Evolutionary conservation across 805 yeast genomes (phyloP).

Genomic region (Nakazawaea pomicola): DNA sequence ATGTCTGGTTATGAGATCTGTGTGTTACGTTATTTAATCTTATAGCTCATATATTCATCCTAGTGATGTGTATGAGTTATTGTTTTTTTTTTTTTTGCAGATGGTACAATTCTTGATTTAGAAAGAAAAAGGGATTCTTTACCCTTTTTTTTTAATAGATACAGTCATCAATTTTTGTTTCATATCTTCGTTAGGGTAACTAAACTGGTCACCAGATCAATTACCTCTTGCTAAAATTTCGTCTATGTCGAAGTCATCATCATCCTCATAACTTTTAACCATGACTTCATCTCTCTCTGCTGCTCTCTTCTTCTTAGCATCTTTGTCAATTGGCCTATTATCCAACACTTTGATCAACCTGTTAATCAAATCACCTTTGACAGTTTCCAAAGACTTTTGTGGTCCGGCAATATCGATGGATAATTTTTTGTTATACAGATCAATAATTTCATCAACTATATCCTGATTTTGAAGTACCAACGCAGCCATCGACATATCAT

Average conservation of each 20-base stretch:
- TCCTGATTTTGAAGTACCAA: neutral
- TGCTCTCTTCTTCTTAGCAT: neutral
- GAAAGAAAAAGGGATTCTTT: neutral
- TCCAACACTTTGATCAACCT: conserved; percentile 4
- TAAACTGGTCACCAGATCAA: too few relatives aligned
- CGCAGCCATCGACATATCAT: neutral
- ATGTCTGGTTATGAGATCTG: conserved; percentile 2
- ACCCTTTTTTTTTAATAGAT: neutral
- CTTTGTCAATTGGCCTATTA: neutral
- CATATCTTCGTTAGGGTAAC: too few relatives aligned
- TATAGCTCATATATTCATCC: too few relatives aligned
- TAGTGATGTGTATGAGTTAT: neutral
- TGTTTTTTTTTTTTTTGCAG: neutral
- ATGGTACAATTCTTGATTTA: neutral
- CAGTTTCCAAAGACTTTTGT: neutral
- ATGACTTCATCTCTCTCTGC: conserved; percentile 1
- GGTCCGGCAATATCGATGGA: neutral
- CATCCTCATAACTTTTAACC: neutral
- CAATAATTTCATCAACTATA: conserved; percentile 2
- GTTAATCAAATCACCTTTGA: neutral
- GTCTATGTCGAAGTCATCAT: conserved; percentile 10
- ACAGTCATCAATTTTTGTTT: too few relatives aligned
- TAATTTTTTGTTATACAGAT: neutral
- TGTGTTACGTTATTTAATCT: neutral
- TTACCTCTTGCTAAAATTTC: conserved; percentile 5